A percentile compares a stretch with the other conserved stretches of the same genome.
Conservation (phyloP, 768 basidiomycete genomes). For the Suillus plorans region DNA sequence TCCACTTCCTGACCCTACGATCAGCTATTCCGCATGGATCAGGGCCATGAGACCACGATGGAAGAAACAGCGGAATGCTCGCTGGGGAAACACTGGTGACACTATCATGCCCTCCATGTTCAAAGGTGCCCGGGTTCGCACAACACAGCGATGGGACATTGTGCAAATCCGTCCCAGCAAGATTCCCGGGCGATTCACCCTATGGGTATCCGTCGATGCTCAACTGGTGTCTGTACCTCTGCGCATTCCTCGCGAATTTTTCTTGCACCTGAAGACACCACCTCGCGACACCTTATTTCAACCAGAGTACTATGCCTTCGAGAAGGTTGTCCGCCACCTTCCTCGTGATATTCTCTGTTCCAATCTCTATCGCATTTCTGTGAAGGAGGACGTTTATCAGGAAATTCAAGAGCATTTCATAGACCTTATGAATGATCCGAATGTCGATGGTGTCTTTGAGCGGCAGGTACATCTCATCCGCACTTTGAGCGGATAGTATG, state of each 20-base stretch:
- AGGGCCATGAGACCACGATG: slow-evolving; percentile 75
- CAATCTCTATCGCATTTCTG: slow-evolving; percentile 81
- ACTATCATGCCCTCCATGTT: slow-evolving; percentile 73
- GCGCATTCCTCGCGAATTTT: slow-evolving; percentile 89
- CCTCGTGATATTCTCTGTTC: slow-evolving; percentile 76
- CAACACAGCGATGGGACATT: slow-evolving; percentile 84
- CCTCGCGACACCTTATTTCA: slow-evolving; percentile 68
- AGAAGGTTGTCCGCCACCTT: slow-evolving; percentile 73
- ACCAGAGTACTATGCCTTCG: slow-evolving; percentile 63
- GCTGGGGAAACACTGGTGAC: slow-evolving; percentile 40
- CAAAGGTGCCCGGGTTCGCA: slow-evolving; percentile 53
- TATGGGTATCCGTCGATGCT: slow-evolving; percentile 86
- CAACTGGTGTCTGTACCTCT: slow-evolving; percentile 80
- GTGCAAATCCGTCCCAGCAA: slow-evolving; percentile 83
- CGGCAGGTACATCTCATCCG: slow-evolving; percentile 59
- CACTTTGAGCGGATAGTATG: neutral
- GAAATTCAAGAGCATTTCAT: slow-evolving; percentile 90
- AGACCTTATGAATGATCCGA: slow-evolving; percentile 89
- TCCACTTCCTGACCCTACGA: slow-evolving; percentile 61
- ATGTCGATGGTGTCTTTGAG: slow-evolving; percentile 94
- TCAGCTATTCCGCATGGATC: slow-evolving; percentile 76
- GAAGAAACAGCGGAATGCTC: slow-evolving; percentile 58
- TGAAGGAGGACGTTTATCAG: slow-evolving; percentile 81
- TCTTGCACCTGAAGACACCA: slow-evolving; percentile 81
- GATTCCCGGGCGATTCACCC: slow-evolving; percentile 75